These are phyloP conservation scores for Cardamine chenopodiifolia DNA, from an alignment of 345 rosid genomes.

Conservation along the genomic window DNA sequence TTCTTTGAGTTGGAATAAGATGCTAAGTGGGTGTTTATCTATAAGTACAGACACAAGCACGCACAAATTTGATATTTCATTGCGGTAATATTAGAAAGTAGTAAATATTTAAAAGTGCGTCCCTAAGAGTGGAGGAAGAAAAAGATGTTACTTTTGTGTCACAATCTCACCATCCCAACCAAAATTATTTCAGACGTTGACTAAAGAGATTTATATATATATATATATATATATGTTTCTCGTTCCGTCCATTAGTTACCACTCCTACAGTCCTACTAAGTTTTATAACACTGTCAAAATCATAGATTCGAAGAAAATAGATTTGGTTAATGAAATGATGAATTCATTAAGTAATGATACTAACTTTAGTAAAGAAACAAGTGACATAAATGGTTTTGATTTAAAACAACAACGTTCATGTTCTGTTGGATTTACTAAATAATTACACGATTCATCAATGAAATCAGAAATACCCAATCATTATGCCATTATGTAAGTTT, in stretches of 20 bases:
- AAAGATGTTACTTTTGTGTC: conserved; percentile 37
- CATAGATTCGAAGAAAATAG: not conserved
- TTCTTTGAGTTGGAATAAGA: conserved; percentile 18
- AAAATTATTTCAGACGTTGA: conserved; percentile 18
- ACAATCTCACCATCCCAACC: conserved; percentile 29
- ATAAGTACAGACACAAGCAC: conserved; percentile 25
- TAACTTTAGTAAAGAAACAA: not conserved
- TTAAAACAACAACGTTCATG: not conserved
- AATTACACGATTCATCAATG: not conserved
- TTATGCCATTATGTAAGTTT: not conserved
- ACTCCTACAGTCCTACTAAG: not conserved
- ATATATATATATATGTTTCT: conserved; percentile 4
- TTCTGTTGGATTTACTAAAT: not conserved
- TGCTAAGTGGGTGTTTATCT: conserved; percentile 28
- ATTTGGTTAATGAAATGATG: not conserved
- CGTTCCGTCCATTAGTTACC: conserved; percentile 19
- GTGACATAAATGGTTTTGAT: not conserved
- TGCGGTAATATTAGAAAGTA: not conserved
- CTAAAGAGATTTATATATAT: not conserved
- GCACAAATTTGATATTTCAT: not conserved
- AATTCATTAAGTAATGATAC: not conserved
- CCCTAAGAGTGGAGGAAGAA: conserved; percentile 7
- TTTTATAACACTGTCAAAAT: not conserved
- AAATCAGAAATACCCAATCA: not conserved
- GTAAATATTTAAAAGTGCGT: conserved; percentile 13